Evolutionary conservation across 768 basidiomycete genomes (phyloP).

Genomic region (Tylopilus subfusipes): DNA sequence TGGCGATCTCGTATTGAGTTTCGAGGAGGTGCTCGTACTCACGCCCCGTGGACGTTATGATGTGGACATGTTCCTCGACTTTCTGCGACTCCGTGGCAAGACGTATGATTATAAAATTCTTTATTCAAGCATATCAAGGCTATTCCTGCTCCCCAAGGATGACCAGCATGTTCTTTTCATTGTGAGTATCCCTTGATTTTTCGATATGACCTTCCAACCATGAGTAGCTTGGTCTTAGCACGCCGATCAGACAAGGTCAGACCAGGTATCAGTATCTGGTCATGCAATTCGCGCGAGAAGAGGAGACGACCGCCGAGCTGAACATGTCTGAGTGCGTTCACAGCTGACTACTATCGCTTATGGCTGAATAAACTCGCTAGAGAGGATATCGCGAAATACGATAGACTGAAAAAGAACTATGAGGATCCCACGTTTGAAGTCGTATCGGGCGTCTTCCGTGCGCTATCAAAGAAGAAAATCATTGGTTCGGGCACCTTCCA

Average conservation of each 20-base stretch:
- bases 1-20: conserved; percentile 90
- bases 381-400: conserved; percentile 74
- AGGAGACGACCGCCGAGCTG: conserved; percentile 93
- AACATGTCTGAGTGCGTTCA: conserved; percentile 82
- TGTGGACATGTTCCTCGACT: conserved; percentile 96
- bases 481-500: conserved; percentile 83
- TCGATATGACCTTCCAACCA: conserved; percentile 3
- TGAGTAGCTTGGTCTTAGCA: conserved; percentile 80
- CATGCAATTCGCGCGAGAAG: conserved; percentile 96
- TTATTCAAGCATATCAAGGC: conserved; percentile 78
- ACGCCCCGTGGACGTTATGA: conserved; percentile 97
- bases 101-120: conserved; percentile 99
- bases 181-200: conserved; percentile 43
- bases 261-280: conserved; percentile 97
- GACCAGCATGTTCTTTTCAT: conserved; percentile 95
- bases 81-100: conserved; percentile 93
- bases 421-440: conserved; percentile 96
- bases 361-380: conserved; percentile 34
- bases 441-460: conserved; percentile 90
- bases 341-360: background rate
- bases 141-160: conserved; percentile 95
- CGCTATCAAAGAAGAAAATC: conserved; percentile 86
- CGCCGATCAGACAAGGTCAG: conserved; percentile 95
- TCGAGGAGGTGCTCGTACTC: conserved; percentile 90
- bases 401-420: conserved; percentile 87